Evolutionary conservation across 257 asterid species (phyloP).

Genomic region (Nemophila menziesii): DNA sequence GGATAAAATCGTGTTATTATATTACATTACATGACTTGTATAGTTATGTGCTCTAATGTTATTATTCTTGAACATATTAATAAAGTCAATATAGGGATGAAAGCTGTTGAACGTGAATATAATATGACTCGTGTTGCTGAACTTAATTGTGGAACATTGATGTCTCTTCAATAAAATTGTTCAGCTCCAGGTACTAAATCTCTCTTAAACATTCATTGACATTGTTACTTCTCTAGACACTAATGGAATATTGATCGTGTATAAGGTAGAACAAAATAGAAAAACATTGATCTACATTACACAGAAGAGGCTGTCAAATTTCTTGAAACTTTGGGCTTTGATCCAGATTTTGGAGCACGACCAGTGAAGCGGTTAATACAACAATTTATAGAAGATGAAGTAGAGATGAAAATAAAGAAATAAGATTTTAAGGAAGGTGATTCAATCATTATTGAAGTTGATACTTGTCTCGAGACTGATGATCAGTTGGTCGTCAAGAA

Average conservation of each 20-base stretch:
- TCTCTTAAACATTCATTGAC: not conserved
- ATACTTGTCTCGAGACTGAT: too few relatives aligned
- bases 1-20: too few relatives aligned
- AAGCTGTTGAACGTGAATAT: conserved; percentile 95
- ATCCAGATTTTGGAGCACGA: too few relatives aligned
- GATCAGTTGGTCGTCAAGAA: conserved; percentile 30
- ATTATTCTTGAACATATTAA: conserved; percentile 39
- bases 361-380: too few relatives aligned
- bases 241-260: conserved; percentile 37
- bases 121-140: conserved; percentile 89
- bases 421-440: conserved; percentile 65
- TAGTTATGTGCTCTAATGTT: conserved; percentile 14
- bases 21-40: too few relatives aligned
- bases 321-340: too few relatives aligned
- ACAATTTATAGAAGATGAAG: conserved; percentile 86
- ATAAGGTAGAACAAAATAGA: conserved; percentile 54
- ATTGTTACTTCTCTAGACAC: conserved; percentile 28
- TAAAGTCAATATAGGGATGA: conserved; percentile 88
- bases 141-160: conserved; percentile 77
- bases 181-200: conserved; percentile 53
- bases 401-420: conserved; percentile 55
- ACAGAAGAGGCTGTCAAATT: too few relatives aligned
- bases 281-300: too few relatives aligned
- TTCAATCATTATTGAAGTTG: conserved; percentile 41
- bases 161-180: conserved; percentile 76